phyloP scores from a whole-genome alignment of 2,329 filamentous ascomycete genomes.

The Calonectria pseudoturangicola region DNA sequence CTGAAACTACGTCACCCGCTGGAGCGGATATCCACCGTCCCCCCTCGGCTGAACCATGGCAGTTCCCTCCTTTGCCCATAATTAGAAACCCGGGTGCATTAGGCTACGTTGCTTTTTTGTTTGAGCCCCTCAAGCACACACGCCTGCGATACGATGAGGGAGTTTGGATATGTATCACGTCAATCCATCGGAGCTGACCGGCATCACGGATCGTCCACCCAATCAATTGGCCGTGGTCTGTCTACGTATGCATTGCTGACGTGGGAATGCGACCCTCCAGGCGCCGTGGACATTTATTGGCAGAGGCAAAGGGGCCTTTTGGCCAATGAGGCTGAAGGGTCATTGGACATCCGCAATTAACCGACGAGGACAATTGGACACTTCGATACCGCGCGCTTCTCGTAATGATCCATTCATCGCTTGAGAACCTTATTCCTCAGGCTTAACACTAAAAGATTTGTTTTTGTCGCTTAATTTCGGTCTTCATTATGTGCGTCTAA shows the following conservation, averaged over 20 bases:
- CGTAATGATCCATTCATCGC: not conserved
- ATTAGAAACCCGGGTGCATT: too few relatives aligned
- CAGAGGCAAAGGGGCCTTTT: not conserved
- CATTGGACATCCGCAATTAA: not conserved
- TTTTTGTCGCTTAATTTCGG: too few relatives aligned
- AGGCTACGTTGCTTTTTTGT: too few relatives aligned
- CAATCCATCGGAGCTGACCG: constrained; percentile 5
- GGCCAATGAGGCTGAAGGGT: not conserved
- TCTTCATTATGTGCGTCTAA: too few relatives aligned
- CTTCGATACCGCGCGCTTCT: not conserved
- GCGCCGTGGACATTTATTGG: not conserved
- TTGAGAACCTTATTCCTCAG: not conserved
- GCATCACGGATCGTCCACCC: not conserved
- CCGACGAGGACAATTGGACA: not conserved
- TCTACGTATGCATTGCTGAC: constrained; percentile 10
- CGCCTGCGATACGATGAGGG: not conserved
- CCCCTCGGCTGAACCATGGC: too few relatives aligned
- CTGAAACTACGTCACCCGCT: too few relatives aligned
- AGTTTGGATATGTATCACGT: not conserved
- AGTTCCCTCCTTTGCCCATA: too few relatives aligned
- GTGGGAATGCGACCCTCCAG: constrained; percentile 11
- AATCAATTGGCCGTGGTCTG: not conserved
- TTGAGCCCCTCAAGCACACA: too few relatives aligned
- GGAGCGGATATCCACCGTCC: too few relatives aligned
- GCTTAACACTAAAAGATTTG: too few relatives aligned